Base-by-base conservation (phyloP, 2,329 filamentous ascomycete species). In the Zasmidium angulare region DNA sequence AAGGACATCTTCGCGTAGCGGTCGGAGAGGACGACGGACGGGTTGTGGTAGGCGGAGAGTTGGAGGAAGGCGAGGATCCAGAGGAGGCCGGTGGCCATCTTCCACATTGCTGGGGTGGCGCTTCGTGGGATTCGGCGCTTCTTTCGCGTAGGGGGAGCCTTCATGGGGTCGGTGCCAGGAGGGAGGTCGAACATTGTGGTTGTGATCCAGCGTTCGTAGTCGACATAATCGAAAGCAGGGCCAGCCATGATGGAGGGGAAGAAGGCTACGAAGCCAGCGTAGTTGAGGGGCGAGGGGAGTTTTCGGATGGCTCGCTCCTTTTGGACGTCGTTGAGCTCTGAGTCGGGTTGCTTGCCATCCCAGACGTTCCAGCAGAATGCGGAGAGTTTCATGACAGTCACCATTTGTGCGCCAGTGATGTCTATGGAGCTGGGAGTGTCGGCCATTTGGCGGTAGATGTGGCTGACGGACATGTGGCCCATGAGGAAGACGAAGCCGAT, bases 321-420 rank as follows among this genome's bases (percentile, higher is more conserved):
- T 74, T 99, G 95, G 49, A 89, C 86, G 52, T 95, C 90, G 0
- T 90, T 90, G n/a, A 99, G 84, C 59, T 93, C 86, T 47, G 88
- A 83, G 19, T 89, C 86, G 2, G 91, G 87, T 20, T 96, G 82
- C 59, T 88, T 86, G 20, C 95, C 96, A 74, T 99, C 95, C 69
- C 95, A 92, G 9, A 98, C 88, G 72, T 98, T 98, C 95, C 95
- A 99, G 78, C 91, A 96, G 72, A 99, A 99, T 3, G 93, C 90
- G 21, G 88, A 91, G 36, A 99, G 85, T 73, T 99, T 99, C 91
- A 99, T 99, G 63, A 98, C 88, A 68, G 98, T 78, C 31, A 99
- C 95, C 95, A 99, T 99, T 76, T 99, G 95, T 1, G 93, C 92
- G 61, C 84, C 93, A 0, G 93, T 97, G 67, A 99, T 93, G 74